Percentiles rank a stretch among this genome's conserved stretches.
phyloP scores from a whole-genome alignment of 441 rosid species.

The Arabidopsis lyrata region DNA sequence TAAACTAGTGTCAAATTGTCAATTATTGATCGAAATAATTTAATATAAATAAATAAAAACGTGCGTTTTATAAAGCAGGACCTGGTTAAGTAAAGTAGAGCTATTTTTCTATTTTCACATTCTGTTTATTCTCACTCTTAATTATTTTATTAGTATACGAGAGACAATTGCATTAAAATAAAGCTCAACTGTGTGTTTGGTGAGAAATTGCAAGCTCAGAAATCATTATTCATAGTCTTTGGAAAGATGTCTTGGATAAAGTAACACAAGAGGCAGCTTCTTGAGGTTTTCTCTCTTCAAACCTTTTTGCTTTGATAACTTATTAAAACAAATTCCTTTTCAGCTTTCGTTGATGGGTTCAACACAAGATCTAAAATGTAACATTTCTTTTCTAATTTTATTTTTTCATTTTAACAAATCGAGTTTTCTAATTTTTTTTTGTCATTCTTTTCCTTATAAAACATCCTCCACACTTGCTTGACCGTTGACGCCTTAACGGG shows the following conservation, averaged over 20 bases:
- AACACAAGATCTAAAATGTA: background rate
- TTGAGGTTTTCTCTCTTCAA: background rate
- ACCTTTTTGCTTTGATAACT: background rate
- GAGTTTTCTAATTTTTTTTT: background rate
- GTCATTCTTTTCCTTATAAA: background rate
- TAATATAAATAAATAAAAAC: too few species aligned
- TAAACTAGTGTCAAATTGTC: too few species aligned
- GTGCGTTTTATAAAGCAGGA: too few species aligned
- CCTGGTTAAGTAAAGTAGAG: too few species aligned
- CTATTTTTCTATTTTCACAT: too few species aligned
- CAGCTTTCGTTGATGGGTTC: slow-evolving; percentile 29
- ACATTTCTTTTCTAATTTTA: background rate
- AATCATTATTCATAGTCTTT: background rate
- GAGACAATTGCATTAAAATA: background rate
- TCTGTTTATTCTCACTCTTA: too few species aligned
- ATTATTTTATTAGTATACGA: background rate
- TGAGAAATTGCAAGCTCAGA: background rate
- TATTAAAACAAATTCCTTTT: background rate
- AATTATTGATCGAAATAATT: too few species aligned
- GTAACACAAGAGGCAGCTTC: background rate
- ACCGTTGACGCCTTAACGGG: too few species aligned
- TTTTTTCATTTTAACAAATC: background rate
- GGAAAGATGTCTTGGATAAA: background rate
- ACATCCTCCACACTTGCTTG: background rate
- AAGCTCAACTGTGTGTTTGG: slow-evolving; percentile 9